Conservation (phyloP, 176 grass and related monocot genomes). For the Guadua angustifolia region DNA sequence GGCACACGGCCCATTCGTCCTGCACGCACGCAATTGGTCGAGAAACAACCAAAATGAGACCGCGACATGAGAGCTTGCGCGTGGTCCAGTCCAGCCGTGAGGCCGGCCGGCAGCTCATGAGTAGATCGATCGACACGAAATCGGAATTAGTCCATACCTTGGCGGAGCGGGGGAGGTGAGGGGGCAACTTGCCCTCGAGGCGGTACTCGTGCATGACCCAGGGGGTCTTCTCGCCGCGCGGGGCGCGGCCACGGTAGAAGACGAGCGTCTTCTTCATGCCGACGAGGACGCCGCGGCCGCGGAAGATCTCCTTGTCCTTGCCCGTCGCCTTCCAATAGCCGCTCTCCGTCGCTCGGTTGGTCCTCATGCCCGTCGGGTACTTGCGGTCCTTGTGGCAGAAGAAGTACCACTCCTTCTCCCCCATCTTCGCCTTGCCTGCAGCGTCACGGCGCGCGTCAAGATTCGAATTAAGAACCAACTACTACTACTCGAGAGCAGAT, state of each 20-base stretch:
- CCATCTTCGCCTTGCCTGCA: conserved; percentile 83
- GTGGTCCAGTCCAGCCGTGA: conserved; percentile 7
- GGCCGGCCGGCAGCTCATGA: conserved; percentile 10
- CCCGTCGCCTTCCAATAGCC: conserved; percentile 99
- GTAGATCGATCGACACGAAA: not conserved
- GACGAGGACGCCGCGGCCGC: conserved; percentile 60
- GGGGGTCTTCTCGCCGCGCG: conserved; percentile 69
- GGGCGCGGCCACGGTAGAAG: conserved; percentile 91
- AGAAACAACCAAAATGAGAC: not conserved
- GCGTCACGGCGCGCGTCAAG: not conserved
- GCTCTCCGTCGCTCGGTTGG: conserved; percentile 73
- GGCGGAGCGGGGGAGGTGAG: conserved; percentile 49
- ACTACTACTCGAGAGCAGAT: not conserved
- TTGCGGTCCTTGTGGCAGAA: conserved; percentile 89
- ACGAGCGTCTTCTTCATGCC: conserved; percentile 99
- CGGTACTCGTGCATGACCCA: conserved; percentile 98
- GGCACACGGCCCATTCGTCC: conserved; percentile 87
- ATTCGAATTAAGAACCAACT: not conserved
- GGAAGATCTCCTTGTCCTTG: conserved; percentile 89
- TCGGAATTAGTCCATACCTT: conserved; percentile 53
- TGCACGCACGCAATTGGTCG: conserved; percentile 53
- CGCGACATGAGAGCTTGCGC: conserved; percentile 25
- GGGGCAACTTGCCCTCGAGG: conserved; percentile 65
- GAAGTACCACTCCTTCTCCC: conserved; percentile 91
- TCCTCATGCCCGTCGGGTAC: conserved; percentile 87